Evolutionary conservation across 2,329 filamentous ascomycete species (phyloP).

Genomic region (Ophiostoma tasmaniense): DNA sequence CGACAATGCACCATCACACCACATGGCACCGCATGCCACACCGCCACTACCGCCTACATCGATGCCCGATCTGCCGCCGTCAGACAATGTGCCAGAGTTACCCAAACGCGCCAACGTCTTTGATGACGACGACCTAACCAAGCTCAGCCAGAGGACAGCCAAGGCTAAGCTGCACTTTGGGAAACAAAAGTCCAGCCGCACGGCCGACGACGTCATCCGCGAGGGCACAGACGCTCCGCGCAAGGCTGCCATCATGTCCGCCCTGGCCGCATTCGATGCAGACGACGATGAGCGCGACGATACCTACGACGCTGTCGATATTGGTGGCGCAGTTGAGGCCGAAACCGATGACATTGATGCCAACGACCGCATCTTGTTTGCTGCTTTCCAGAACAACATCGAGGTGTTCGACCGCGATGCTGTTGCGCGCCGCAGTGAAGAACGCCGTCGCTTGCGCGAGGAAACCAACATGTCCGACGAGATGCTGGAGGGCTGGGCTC

Average conservation of each 20-base stretch:
- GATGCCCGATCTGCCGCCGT: background rate
- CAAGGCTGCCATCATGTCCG: constrained; percentile 81
- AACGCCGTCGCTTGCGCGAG: constrained; percentile 55
- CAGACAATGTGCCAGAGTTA: background rate
- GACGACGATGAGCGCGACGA: constrained; percentile 97
- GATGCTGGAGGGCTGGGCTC: constrained; percentile 84
- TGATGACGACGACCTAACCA: constrained; percentile 72
- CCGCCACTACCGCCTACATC: constrained; percentile 44
- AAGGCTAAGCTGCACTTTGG: constrained; percentile 66
- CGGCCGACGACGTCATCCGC: constrained; percentile 62
- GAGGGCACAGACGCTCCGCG: constrained; percentile 53
- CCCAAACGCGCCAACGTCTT: constrained; percentile 60
- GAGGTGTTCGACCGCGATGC: constrained; percentile 60
- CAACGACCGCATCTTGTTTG: constrained; percentile 54
- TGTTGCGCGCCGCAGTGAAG: constrained; percentile 55
- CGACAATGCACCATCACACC: constrained; percentile 27
- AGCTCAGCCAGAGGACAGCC: constrained; percentile 46
- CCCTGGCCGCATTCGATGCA: constrained; percentile 78
- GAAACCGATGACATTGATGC: constrained; percentile 52
- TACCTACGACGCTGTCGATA: constrained; percentile 87
- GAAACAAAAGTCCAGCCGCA: constrained; percentile 53
- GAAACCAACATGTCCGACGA: constrained; percentile 90
- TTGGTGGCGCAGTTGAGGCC: constrained; percentile 77
- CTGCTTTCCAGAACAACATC: constrained; percentile 56
- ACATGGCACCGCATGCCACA: constrained; percentile 50